A percentile compares a stretch with the other conserved stretches of the same genome.
Evolutionary conservation across 2,329 filamentous ascomycete genomes (phyloP).

Genomic region (Fusarium keratoplasticum): DNA sequence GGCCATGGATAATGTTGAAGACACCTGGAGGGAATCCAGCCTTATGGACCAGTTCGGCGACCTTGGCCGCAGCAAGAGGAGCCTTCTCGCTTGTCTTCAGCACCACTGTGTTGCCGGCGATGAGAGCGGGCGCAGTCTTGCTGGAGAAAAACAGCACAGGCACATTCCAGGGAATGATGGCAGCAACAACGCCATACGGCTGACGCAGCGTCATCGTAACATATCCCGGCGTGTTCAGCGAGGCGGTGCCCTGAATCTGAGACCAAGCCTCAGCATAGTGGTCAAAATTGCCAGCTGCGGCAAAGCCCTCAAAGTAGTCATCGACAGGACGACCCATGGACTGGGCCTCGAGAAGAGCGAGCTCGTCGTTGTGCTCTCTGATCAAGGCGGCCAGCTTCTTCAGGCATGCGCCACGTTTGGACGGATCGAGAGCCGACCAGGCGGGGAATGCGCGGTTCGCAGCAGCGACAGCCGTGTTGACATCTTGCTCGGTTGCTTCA

Average conservation of each 20-base stretch:
- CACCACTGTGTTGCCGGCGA: constrained; percentile 35
- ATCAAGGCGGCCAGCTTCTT: constrained; percentile 60
- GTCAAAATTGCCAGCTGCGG: constrained; percentile 54
- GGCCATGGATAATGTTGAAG: constrained; percentile 78
- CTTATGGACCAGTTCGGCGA: constrained; percentile 70
- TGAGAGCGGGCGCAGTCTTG: constrained; percentile 49
- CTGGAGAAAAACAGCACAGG: constrained; percentile 58
- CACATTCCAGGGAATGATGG: constrained; percentile 71
- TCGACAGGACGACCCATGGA: constrained; percentile 36
- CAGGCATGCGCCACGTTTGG: constrained; percentile 55
- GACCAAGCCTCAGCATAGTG: constrained; percentile 56
- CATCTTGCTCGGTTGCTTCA: constrained; percentile 60
- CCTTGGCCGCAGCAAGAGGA: constrained; percentile 29
- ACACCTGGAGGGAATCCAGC: constrained; percentile 82
- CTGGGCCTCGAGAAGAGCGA: constrained; percentile 48
- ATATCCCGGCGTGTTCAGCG: constrained; percentile 60
- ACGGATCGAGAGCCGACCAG: constrained; percentile 56
- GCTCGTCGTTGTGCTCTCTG: constrained; percentile 52
- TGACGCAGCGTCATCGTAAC: constrained; percentile 60
- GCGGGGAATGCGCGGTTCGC: constrained; percentile 61
- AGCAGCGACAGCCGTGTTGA: constrained; percentile 60
- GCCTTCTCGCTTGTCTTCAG: constrained; percentile 38
- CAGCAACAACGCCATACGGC: constrained; percentile 63
- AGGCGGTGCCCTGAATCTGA: constrained; percentile 57
- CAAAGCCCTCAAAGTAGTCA: constrained; percentile 46